phyloP scores from a whole-genome alignment of 2,329 filamentous ascomycete species.

The Penicillium sp. region DNA sequence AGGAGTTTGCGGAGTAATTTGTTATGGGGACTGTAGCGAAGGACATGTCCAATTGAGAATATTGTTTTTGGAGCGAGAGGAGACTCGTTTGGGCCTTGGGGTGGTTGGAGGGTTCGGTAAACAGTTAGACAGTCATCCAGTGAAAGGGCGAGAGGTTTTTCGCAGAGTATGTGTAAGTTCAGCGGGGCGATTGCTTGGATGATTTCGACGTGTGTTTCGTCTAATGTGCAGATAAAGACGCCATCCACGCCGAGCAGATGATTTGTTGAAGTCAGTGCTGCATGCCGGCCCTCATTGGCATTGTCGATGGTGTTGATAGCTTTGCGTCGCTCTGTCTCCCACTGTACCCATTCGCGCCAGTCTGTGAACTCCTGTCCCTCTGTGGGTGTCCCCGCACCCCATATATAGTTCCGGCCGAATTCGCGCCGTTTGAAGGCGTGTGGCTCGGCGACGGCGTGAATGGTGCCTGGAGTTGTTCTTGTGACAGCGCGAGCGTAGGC shows the following conservation, averaged over 20 bases:
- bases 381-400: slow-evolving; percentile 54
- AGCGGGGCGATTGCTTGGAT: slow-evolving; percentile 69
- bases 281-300: neutral
- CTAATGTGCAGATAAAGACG: slow-evolving; percentile 73
- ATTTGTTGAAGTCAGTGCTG: neutral
- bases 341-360: slow-evolving; percentile 76
- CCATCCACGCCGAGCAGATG: slow-evolving; percentile 59
- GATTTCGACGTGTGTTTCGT: slow-evolving; percentile 84
- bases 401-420: slow-evolving; percentile 73
- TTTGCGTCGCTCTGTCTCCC: slow-evolving; percentile 65
- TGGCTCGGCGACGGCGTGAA: slow-evolving; percentile 81
- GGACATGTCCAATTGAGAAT: slow-evolving; percentile 90
- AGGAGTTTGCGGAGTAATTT: slow-evolving; percentile 78
- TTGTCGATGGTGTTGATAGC: slow-evolving; percentile 37
- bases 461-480: slow-evolving; percentile 64
- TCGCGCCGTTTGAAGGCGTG: slow-evolving; percentile 71
- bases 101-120: slow-evolving; percentile 43
- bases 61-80: slow-evolving; percentile 48
- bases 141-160: slow-evolving; percentile 87
- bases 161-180: slow-evolving; percentile 83
- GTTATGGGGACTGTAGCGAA: slow-evolving; percentile 92
- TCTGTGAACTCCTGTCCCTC: slow-evolving; percentile 67
- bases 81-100: slow-evolving; percentile 16
- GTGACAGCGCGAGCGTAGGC: slow-evolving; percentile 70
- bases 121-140: slow-evolving; percentile 77